Conservation (phyloP, 345 rosid species). For the Gossypium ekmanianum region DNA sequence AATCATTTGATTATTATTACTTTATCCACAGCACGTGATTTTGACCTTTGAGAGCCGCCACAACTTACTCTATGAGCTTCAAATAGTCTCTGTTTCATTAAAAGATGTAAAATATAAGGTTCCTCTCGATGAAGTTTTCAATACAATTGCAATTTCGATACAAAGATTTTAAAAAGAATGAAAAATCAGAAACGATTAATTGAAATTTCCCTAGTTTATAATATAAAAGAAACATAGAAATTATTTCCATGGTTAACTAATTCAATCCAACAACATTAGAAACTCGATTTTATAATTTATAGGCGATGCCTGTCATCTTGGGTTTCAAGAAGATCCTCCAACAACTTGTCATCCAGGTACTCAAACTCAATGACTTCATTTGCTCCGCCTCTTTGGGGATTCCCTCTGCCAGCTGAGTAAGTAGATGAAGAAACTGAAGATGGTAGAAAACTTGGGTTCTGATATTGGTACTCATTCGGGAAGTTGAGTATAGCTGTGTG, state of each 20-base stretch:
- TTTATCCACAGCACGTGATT: background rate
- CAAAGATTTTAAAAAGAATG: background rate
- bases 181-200: background rate
- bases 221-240: background rate
- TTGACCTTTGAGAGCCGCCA: conserved; percentile 6
- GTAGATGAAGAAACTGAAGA: conserved; percentile 19
- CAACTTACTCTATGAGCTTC: background rate
- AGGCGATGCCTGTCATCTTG: conserved; percentile 1
- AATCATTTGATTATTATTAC: background rate
- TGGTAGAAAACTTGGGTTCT: background rate
- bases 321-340: conserved; percentile 65
- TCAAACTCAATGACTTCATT: conserved; percentile 70
- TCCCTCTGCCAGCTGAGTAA: background rate
- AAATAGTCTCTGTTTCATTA: no score
- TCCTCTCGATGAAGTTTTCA: background rate
- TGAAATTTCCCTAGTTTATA: background rate
- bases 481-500: conserved; percentile 58
- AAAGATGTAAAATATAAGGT: background rate
- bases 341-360: conserved; percentile 57
- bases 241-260: background rate
- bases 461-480: conserved; percentile 50
- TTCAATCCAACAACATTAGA: background rate
- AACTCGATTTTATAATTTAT: background rate
- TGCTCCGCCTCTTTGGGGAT: conserved; percentile 12
- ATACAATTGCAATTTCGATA: background rate